Conservation (phyloP, 768 basidiomycete genomes). For the Lactarius akahatsu region DNA sequence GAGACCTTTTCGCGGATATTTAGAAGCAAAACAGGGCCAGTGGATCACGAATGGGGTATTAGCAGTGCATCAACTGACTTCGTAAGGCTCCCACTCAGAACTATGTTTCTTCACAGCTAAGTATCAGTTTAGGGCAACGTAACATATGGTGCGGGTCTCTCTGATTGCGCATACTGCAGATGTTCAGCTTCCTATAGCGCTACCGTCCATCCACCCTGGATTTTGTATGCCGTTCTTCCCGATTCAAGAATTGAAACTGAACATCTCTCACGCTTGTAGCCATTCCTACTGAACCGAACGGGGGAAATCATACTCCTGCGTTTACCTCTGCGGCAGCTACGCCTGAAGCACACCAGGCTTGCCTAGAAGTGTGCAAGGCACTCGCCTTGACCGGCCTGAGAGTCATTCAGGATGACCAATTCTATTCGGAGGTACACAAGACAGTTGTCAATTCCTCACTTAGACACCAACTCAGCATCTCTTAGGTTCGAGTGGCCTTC, state of each 20-base stretch:
- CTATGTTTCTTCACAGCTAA: not conserved
- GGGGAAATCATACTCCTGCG: constrained; percentile 74
- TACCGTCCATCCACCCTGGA: constrained; percentile 73
- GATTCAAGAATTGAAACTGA: not conserved
- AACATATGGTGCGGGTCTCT: constrained; percentile 55
- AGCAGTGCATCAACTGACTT: constrained; percentile 78
- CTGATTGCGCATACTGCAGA: not conserved
- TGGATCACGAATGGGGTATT: constrained; percentile 69
- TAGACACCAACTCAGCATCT: not conserved
- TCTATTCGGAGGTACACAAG: constrained; percentile 51
- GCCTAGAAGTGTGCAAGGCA: constrained; percentile 65
- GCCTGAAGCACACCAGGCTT: constrained; percentile 60
- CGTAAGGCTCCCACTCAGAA: constrained; percentile 44
- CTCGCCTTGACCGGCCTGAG: constrained; percentile 70
- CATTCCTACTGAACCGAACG: constrained; percentile 68
- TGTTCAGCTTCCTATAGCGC: constrained; percentile 34
- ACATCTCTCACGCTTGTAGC: constrained; percentile 42
- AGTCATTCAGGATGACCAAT: constrained; percentile 64
- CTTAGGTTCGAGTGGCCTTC: constrained; percentile 24
- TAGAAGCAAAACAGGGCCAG: constrained; percentile 56
- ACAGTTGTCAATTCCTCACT: not conserved
- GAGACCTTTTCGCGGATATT: constrained; percentile 63
- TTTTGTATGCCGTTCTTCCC: constrained; percentile 46
- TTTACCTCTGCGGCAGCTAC: constrained; percentile 67
- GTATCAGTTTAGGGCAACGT: constrained; percentile 58